Base-by-base conservation (phyloP, 139 green algal species). In the Mychonastes homosphaera region DNA sequence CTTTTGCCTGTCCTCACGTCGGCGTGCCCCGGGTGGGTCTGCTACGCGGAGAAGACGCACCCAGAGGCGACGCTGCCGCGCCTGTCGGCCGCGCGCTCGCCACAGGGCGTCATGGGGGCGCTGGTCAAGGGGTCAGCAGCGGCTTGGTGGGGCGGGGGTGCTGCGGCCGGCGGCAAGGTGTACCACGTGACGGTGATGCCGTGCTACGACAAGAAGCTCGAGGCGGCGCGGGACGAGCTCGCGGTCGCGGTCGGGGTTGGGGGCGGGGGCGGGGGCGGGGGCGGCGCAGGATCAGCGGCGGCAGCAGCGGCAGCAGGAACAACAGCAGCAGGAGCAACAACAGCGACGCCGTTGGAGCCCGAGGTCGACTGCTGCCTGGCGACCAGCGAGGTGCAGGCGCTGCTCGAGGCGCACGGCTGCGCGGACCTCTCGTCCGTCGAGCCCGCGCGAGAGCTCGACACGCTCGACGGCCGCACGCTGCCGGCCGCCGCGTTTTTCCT, bases 191-290 rank as follows among this genome's bases (percentile, higher is more conserved):
- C 77, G 13, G 66, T 99, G 9, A 97, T 97, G 89, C 92, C 92
- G 1, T 99, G 92, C 76, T 97, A 92, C 70, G 92, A 99, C 76
- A 99, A 99, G 74, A 99, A 99, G 85, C 79, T 99, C 24, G 92
- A 99, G 73, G 94, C 88, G 6, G 78, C 84, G 0, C 62, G 88
- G 0, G 80, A 85, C 8, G 85, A 95, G 62, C 84, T 96, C 16
- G 53, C 63, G 6, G 28, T 74, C 38, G 35, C 55, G 19, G 50
- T 48, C 58, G 39, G 24, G 45, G 27, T 18, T 23, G 28, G 3
- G 18, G 27, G 24, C 3, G 13, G 47, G 48, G 48, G 12, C 4
- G 28, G 48, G 28, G 27, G 48, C 48, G 12, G 48, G 4, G 26
- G 9, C 48, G 15, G 16, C 16, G 15, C 39, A 13, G 15, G 39